These are phyloP conservation scores for Solanum medicagineum DNA, from an alignment of 257 asterid species.

Conservation along the genomic window DNA sequence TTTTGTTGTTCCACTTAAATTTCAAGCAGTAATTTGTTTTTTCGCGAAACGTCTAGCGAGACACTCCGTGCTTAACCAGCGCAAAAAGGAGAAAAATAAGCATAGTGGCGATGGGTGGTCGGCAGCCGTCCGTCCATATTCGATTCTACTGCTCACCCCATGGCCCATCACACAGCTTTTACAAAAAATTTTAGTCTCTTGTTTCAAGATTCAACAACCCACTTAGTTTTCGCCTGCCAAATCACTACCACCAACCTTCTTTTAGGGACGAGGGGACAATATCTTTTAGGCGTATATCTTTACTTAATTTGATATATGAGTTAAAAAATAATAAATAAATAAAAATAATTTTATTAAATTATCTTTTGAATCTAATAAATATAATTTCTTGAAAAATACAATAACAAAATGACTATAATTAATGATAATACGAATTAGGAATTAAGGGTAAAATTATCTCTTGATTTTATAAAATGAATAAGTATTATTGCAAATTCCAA, in stretches of 20 bases:
- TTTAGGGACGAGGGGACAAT: background rate
- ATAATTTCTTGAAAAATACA: too few species aligned
- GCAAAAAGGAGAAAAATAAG: background rate
- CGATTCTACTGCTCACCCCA: background rate
- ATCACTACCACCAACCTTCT: background rate
- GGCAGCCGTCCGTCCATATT: background rate
- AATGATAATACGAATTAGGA: too few species aligned
- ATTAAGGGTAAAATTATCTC: too few species aligned
- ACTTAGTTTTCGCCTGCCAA: background rate
- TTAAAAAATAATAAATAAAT: too few species aligned
- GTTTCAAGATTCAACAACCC: slow-evolving; percentile 1
- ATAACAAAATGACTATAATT: too few species aligned
- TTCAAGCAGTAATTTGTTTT: too few species aligned
- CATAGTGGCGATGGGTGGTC: background rate
- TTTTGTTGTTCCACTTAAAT: background rate
- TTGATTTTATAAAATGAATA: too few species aligned
- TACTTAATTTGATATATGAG: too few species aligned
- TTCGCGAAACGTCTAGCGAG: background rate
- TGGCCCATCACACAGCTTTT: background rate
- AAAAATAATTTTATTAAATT: too few species aligned
- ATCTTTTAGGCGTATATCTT: too few species aligned
- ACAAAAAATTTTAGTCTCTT: background rate
- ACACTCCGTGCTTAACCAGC: background rate
- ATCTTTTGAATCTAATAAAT: too few species aligned
- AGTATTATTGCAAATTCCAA: too few species aligned